Conservation (phyloP, 345 rosid species). For the Eucalyptus polyanthemos region DNA sequence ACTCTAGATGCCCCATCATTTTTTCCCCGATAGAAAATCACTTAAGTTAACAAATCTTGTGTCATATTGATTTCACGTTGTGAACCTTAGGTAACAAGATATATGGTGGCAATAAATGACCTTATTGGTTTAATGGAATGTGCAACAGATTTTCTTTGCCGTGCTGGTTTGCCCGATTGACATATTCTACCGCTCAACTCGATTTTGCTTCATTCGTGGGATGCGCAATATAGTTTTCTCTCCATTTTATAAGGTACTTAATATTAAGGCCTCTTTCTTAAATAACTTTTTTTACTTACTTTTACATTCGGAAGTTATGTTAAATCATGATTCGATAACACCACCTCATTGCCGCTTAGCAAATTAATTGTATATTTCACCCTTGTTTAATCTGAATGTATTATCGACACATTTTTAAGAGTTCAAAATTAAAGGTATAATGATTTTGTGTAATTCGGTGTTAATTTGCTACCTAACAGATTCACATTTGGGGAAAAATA, state of each 20-base stretch:
- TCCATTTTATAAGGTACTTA: slow-evolving; percentile 74
- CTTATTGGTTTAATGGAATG: not conserved
- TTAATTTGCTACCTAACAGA: not conserved
- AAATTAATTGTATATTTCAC: too few relatives aligned
- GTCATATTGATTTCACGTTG: not conserved
- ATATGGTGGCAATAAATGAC: not conserved
- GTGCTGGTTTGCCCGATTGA: slow-evolving; percentile 75
- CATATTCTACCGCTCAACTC: slow-evolving; percentile 71
- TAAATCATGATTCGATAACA: not conserved
- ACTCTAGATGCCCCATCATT: not conserved
- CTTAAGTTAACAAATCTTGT: not conserved
- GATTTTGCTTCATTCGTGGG: slow-evolving; percentile 66
- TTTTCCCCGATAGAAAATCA: not conserved
- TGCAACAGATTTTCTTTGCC: slow-evolving; percentile 48
- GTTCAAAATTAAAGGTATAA: not conserved
- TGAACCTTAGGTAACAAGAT: not conserved
- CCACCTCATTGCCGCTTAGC: not conserved
- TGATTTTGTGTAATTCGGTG: not conserved
- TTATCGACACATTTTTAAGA: not conserved
- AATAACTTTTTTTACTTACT: not conserved
- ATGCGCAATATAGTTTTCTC: slow-evolving; percentile 79
- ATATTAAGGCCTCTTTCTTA: not conserved
- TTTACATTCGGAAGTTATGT: not conserved
- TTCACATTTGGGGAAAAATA: too few relatives aligned
- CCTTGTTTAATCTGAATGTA: not conserved